A percentile compares a stretch with the other conserved stretches of the same genome.
Evolutionary conservation across 345 rosid species (phyloP).

Genomic region (Cochlearia excelsa): DNA sequence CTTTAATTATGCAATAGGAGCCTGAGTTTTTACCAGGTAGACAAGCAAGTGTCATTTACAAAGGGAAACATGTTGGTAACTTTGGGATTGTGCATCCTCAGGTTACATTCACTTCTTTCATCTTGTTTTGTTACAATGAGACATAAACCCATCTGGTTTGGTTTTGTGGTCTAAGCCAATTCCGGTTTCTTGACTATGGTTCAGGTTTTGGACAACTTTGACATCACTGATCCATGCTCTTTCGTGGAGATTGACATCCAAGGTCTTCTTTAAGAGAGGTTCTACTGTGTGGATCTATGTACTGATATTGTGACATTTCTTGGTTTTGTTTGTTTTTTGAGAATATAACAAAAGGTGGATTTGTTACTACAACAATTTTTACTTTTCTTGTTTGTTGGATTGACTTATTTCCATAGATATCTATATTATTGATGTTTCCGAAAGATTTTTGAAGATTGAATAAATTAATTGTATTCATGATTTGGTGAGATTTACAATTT

Average conservation of each 20-base stretch:
- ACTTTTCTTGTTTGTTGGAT: no score
- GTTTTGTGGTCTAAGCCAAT: neutral
- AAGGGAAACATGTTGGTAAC: constrained; percentile 62
- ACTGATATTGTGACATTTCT: no score
- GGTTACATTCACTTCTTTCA: constrained; percentile 38
- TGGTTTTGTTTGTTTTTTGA: no score
- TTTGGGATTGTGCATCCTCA: constrained; percentile 90
- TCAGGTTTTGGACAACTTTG: constrained; percentile 78
- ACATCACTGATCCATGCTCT: constrained; percentile 76
- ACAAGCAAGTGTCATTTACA: constrained; percentile 80
- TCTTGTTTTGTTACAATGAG: neutral
- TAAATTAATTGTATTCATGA: no score
- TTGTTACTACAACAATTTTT: no score
- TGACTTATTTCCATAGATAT: no score
- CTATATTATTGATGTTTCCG: no score
- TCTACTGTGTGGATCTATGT: neutral
- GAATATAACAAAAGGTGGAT: no score
- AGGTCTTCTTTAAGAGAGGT: constrained; percentile 32
- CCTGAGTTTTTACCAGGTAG: constrained; percentile 77
- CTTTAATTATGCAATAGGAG: constrained; percentile 42
- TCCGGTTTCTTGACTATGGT: neutral
- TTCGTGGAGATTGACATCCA: constrained; percentile 65
- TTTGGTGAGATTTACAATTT: no score
- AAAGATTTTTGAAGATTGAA: no score
- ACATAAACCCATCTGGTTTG: neutral